phyloP scores from a whole-genome alignment of 495 filamentous ascomycete genomes.

The Hypoxylon crocopeplum region DNA sequence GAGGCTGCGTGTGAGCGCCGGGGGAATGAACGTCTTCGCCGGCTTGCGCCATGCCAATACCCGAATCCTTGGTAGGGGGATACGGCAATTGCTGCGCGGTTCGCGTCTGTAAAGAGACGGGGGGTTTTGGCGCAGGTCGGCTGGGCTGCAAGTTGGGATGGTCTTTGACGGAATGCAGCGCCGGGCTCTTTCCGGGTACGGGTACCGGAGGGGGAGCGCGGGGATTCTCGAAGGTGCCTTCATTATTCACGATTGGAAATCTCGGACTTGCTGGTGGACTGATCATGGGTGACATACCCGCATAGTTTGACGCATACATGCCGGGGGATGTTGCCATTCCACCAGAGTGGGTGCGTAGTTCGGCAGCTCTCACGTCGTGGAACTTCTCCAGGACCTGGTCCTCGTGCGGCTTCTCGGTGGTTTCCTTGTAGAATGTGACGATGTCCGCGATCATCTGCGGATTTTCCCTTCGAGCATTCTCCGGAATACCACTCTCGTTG shows the following conservation, averaged over 20 bases:
- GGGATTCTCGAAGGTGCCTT: constrained; percentile 96
- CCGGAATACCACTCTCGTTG: constrained; percentile 93
- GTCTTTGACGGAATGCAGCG: constrained; percentile 53
- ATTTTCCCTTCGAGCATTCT: constrained; percentile 94
- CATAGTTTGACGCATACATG: constrained; percentile 57
- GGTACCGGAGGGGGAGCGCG: constrained; percentile 92
- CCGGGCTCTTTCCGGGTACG: constrained; percentile 54
- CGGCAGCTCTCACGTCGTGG: constrained; percentile 75
- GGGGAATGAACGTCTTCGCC: constrained; percentile 57
- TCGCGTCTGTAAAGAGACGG: constrained; percentile 56
- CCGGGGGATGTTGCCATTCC: constrained; percentile 52
- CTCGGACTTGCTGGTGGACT: constrained; percentile 90
- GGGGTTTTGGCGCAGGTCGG: constrained; percentile 71
- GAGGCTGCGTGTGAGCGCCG: constrained; percentile 51
- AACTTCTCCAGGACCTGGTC: constrained; percentile 97
- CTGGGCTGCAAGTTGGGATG: constrained; percentile 64
- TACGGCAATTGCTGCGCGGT: constrained; percentile 57
- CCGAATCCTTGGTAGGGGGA: constrained; percentile 59
- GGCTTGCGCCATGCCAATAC: constrained; percentile 59
- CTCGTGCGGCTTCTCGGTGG: constrained; percentile 76
- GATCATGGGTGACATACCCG: constrained; percentile 65
- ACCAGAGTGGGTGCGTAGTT: constrained; percentile 56
- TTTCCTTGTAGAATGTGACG: constrained; percentile 95
- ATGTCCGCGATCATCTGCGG: constrained; percentile 94
- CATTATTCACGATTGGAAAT: constrained; percentile 84